phyloP scores from a whole-genome alignment of 2,329 filamentous ascomycete species.

The Penicillium sp. region DNA sequence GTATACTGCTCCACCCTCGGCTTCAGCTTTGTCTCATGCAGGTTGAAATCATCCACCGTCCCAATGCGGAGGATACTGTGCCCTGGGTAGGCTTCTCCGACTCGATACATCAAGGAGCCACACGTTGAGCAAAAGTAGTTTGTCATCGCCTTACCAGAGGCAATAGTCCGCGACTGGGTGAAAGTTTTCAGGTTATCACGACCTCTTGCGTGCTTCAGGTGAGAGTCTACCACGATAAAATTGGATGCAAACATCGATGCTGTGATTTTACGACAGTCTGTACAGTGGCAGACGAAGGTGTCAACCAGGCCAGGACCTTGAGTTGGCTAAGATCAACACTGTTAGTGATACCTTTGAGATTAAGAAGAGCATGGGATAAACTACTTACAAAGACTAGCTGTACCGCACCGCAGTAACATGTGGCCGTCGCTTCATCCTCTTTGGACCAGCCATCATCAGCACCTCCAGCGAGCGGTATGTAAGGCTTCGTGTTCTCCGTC shows the following conservation, averaged over 20 bases:
- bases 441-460: conserved; percentile 16
- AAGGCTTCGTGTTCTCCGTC: conserved; percentile 6
- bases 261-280: conserved; percentile 64
- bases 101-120: conserved; percentile 63
- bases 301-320: conserved; percentile 37
- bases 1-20: conserved; percentile 57
- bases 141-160: conserved; percentile 55
- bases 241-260: conserved; percentile 65
- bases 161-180: conserved; percentile 51
- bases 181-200: conserved; percentile 53
- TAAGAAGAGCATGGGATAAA: not conserved
- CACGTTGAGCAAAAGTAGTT: conserved; percentile 64
- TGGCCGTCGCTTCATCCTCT: conserved; percentile 13
- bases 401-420: conserved; percentile 17
- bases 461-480: conserved; percentile 12
- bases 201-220: conserved; percentile 55
- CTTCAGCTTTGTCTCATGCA: conserved; percentile 60
- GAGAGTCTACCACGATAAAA: conserved; percentile 52
- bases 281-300: conserved; percentile 62
- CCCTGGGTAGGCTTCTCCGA: conserved; percentile 48
- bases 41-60: conserved; percentile 62
- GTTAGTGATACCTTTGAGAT: not conserved
- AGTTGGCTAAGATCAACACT: conserved; percentile 6
- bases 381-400: conserved; percentile 14
- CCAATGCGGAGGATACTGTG: conserved; percentile 57